These are phyloP conservation scores for Skeletonema marinoi DNA, from an alignment of 108 stramenopile genomes.

Conservation along the genomic window DNA sequence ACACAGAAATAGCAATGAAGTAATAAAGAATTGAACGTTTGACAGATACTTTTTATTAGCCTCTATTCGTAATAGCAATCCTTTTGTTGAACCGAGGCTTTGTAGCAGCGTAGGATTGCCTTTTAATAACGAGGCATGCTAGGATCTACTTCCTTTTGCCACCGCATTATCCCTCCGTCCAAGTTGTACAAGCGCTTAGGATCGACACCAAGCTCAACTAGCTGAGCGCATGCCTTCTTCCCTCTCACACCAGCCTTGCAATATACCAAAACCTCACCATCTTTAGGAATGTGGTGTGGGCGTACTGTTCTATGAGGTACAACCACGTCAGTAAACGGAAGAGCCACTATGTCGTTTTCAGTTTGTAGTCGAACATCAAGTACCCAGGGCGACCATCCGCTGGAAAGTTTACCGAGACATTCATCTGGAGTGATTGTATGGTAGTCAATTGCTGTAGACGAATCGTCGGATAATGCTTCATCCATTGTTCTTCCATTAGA, in stretches of 20 bases:
- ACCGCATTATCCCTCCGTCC: conserved; percentile 91
- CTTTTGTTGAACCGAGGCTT: too few relatives aligned
- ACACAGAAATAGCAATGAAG: conserved; percentile 7
- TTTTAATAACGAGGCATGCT: conserved; percentile 85
- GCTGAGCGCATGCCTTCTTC: conserved; percentile 79
- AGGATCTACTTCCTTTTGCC: conserved; percentile 89
- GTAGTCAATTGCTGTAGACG: conserved; percentile 37
- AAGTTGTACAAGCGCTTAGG: conserved; percentile 82
- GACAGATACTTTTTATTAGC: not conserved
- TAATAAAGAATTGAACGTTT: conserved; percentile 6
- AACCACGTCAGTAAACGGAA: conserved; percentile 91
- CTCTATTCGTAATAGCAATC: not conserved
- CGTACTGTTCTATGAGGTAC: conserved; percentile 82
- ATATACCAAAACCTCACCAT: conserved; percentile 86
- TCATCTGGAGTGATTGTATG: conserved; percentile 71
- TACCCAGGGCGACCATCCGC: conserved; percentile 94
- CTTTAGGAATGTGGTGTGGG: conserved; percentile 65
- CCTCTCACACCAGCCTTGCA: conserved; percentile 93
- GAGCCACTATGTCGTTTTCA: conserved; percentile 91
- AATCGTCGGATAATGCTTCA: conserved; percentile 56
- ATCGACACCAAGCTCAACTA: conserved; percentile 81
- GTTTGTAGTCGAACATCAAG: conserved; percentile 89
- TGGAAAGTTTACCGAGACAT: conserved; percentile 66
- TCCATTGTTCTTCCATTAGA: conserved; percentile 79
- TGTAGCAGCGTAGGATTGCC: too few relatives aligned